phyloP scores from a whole-genome alignment of 768 basidiomycete species.

The Podaxis sp. region DNA sequence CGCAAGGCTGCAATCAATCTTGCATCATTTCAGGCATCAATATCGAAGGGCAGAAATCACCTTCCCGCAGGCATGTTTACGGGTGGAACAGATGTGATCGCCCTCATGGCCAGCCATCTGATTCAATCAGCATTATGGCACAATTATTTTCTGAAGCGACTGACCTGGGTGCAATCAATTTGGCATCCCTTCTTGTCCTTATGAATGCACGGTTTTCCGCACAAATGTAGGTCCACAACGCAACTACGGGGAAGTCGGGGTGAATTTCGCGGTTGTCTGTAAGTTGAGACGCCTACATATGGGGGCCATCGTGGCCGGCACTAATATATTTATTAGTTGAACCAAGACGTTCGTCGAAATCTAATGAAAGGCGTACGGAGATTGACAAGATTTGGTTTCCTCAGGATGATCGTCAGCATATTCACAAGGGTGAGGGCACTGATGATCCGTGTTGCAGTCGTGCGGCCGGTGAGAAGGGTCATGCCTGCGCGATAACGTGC shows the following conservation, averaged over 20 bases:
- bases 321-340: constrained; percentile 23
- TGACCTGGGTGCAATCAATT: constrained; percentile 48
- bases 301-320: constrained; percentile 54
- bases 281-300: constrained; percentile 37
- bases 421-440: constrained; percentile 39
- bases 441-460: constrained; percentile 46
- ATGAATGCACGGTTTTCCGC: constrained; percentile 47
- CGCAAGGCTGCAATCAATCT: constrained; percentile 33
- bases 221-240: constrained; percentile 44
- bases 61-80: constrained; percentile 51
- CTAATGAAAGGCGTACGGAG: constrained; percentile 29
- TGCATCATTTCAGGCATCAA: neutral
- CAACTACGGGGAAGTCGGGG: constrained; percentile 34
- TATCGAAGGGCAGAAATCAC: constrained; percentile 21
- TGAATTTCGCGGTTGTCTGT: neutral
- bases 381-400: constrained; percentile 34
- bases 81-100: constrained; percentile 50
- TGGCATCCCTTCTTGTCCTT: constrained; percentile 47
- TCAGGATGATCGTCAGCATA: constrained; percentile 33
- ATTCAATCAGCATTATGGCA: neutral
- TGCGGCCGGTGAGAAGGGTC: constrained; percentile 31
- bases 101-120: constrained; percentile 46
- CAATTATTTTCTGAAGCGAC: neutral
- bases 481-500: constrained; percentile 43
- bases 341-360: neutral